Base-by-base conservation (phyloP, 139 green algal genomes). In the Penium margaritaceum region DNA sequence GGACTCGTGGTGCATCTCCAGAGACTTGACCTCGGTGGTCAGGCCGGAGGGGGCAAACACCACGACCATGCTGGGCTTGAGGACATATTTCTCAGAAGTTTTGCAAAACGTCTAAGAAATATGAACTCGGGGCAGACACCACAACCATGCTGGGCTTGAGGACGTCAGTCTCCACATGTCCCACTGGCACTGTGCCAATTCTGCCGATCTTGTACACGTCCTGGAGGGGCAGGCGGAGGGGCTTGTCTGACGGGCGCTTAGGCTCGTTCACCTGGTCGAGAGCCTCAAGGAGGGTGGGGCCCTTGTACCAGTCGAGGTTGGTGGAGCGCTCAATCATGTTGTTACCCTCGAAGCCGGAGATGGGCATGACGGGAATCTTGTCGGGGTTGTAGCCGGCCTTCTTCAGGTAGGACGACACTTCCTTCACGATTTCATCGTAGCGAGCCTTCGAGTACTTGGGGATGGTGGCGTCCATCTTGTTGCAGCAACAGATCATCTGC, bases 141-240 rank as follows among this genome's bases (percentile, higher is more conserved):
- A 96, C 89, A 78, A 95, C 91, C 79, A 95, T 88, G 68, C 85
- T 82, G 62, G 90, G 90, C 90, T 96, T 96, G 75, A 98, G 87
- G 14, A 92, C 58, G 63, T 93, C 93, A 84, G 95, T 91, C 91
- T 98, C 93, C 39, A 98, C 93, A 74, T 93, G 91, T 75, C 93
- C 93, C 35, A 92, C 91, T 63, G 95, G 92, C 81, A 98, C 93
- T 87, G 94, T 91, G 85, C 93, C 93, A 70, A 98, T 91, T 87
- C 93, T 93, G 85, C 95, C 95, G 85, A 98, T 98, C 91, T 97
- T 97, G 90, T 98, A 98, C 68, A 92, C 85, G 73, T 92, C 93
- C 78, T 87, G 84, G 38, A 78, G 74, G 17, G 63, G 72, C 41
- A 81, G 77, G 9, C 54, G 67, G 3, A 80, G 74, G 19, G 74